Conservation (phyloP, 2,329 filamentous ascomycete genomes). For the Atkinsonella hypoxylon region DNA sequence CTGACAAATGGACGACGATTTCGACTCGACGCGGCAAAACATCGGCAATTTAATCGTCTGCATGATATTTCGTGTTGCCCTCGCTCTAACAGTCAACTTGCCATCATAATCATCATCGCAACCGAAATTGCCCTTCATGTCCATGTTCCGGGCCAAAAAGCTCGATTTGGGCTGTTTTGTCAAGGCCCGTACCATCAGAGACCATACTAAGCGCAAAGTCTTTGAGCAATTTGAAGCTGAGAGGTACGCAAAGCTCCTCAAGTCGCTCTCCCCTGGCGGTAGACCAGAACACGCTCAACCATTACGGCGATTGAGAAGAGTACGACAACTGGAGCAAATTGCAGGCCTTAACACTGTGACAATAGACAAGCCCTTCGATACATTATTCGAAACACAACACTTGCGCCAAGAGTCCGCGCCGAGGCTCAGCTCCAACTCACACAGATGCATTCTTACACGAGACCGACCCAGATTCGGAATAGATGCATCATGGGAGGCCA, state of each 20-base stretch:
- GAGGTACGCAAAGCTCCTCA: conserved; percentile 44
- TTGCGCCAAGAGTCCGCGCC: conserved; percentile 69
- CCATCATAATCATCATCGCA: background rate
- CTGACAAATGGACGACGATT: background rate
- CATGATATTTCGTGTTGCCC: background rate
- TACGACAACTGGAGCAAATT: background rate
- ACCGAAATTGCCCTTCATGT: conserved; percentile 40
- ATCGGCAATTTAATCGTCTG: background rate
- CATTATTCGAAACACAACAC: conserved; percentile 83
- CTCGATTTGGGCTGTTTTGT: conserved; percentile 80
- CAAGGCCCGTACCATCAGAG: conserved; percentile 78
- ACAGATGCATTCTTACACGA: conserved; percentile 93
- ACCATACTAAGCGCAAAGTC: conserved; percentile 93
- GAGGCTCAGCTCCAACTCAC: conserved; percentile 87
- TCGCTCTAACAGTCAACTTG: background rate
- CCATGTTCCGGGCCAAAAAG: conserved; percentile 81
- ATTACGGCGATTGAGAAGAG: background rate
- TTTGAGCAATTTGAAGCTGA: conserved; percentile 80
- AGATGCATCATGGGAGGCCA: conserved; percentile 88
- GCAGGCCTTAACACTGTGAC: background rate
- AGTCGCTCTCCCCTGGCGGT: background rate
- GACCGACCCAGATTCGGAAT: conserved; percentile 87
- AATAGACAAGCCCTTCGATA: conserved; percentile 82
- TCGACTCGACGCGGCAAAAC: background rate
- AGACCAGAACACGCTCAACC: background rate